A percentile compares a stretch with the other conserved stretches of the same genome.
These are phyloP conservation scores for Tylopilus rubrobrunneus DNA, from an alignment of 768 basidiomycete genomes.

Conservation along the genomic window DNA sequence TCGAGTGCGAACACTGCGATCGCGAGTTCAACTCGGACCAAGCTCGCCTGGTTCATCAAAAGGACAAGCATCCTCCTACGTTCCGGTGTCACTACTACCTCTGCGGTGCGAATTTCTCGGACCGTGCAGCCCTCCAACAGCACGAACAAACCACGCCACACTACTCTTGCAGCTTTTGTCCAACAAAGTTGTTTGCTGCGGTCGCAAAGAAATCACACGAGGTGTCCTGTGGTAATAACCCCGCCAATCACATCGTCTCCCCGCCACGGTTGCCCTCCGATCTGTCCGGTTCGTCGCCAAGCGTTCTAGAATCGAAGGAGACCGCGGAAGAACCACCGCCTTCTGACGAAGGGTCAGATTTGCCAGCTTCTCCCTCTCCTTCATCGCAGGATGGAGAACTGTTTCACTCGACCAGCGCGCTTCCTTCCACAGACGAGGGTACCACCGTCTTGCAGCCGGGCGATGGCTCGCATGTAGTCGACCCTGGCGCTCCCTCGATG, in stretches of 20 bases:
- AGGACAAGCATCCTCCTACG: neutral
- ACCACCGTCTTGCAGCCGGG: too few relatives aligned
- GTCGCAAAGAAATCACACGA: conserved; percentile 4
- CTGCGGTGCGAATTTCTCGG: neutral
- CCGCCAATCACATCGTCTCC: neutral
- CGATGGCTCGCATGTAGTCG: neutral
- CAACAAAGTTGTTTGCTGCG: neutral
- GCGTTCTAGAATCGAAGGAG: neutral
- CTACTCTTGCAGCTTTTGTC: conserved; percentile 8
- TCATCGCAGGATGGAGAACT: conserved; percentile 12
- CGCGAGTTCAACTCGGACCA: too few relatives aligned
- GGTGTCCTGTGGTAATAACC: conserved; percentile 1
- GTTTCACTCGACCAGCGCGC: conserved; percentile 2
- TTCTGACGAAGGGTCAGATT: neutral
- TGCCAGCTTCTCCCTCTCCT: neutral
- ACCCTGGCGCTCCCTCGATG: conserved; percentile 1
- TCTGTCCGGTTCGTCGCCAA: neutral
- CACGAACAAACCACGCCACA: conserved; percentile 1
- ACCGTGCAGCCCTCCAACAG: neutral
- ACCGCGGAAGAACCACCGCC: neutral
- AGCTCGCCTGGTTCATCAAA: too few relatives aligned
- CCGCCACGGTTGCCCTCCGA: neutral
- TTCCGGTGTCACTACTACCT: conserved; percentile 4
- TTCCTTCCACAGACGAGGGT: neutral
- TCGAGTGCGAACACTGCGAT: too few relatives aligned